Evolutionary conservation across 2,329 filamentous ascomycete genomes (phyloP).

Genomic region (Fusarium armeniacum): DNA sequence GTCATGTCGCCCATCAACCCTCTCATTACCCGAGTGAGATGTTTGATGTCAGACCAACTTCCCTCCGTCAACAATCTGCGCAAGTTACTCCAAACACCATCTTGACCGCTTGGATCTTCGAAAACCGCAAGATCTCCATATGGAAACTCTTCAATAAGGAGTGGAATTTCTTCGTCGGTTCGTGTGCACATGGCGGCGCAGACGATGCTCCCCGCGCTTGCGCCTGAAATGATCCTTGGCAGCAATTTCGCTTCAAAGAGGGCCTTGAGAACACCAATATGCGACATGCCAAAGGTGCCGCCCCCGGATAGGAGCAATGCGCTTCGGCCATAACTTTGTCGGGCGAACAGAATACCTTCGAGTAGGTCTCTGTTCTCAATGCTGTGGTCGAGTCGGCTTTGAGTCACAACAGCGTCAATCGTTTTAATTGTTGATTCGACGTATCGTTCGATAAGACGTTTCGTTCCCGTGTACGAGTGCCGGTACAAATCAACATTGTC

Average conservation of each 20-base stretch:
- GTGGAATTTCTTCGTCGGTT: conserved; percentile 82
- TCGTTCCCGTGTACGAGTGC: conserved; percentile 88
- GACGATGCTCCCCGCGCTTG: conserved; percentile 89
- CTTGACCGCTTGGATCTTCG: conserved; percentile 69
- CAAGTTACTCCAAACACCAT: conserved; percentile 77
- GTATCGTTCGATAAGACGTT: conserved; percentile 87
- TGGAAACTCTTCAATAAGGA: conserved; percentile 77
- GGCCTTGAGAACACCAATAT: conserved; percentile 88
- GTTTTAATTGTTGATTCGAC: conserved; percentile 83
- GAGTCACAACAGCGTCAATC: conserved; percentile 77
- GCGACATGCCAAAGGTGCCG: conserved; percentile 91
- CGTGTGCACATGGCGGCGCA: conserved; percentile 83
- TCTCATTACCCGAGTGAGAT: conserved; percentile 86
- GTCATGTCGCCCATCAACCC: conserved; percentile 87
- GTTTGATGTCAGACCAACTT: conserved; percentile 85
- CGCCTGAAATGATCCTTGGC: conserved; percentile 88
- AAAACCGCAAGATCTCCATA: conserved; percentile 88
- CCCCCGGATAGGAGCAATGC: conserved; percentile 87
- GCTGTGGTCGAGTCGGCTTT: conserved; percentile 66
- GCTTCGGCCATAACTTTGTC: conserved; percentile 87
- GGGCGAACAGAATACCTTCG: conserved; percentile 77
- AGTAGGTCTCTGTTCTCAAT: conserved; percentile 72
- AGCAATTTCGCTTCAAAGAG: conserved; percentile 81
- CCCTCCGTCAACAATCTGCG: conserved; percentile 84
- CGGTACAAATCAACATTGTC: conserved; percentile 85